These are phyloP conservation scores for Drosera capensis DNA, from an alignment of 148 eudicot genomes.

Conservation along the genomic window DNA sequence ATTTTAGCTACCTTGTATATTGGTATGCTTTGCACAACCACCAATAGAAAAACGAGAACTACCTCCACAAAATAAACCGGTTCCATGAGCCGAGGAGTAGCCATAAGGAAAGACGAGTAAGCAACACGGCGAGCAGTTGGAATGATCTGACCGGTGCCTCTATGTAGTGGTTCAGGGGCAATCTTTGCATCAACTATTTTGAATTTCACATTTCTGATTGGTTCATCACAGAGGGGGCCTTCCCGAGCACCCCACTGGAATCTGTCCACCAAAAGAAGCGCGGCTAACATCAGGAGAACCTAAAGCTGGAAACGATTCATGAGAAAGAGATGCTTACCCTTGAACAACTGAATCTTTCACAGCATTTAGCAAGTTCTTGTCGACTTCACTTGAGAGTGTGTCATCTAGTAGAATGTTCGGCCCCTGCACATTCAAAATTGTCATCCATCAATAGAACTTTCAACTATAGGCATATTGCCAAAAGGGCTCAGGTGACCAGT, in stretches of 20 bases:
- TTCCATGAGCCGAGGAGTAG: slow-evolving; percentile 95
- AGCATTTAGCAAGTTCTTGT: slow-evolving; percentile 68
- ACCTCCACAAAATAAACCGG: slow-evolving; percentile 96
- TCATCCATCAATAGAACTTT: neutral
- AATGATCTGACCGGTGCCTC: slow-evolving; percentile 96
- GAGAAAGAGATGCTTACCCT: slow-evolving; percentile 37
- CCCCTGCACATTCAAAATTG: slow-evolving; percentile 33
- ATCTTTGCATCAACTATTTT: slow-evolving; percentile 94
- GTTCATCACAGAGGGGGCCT: slow-evolving; percentile 98
- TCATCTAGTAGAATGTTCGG: slow-evolving; percentile 92
- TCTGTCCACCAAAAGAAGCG: slow-evolving; percentile 19
- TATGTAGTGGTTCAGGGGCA: slow-evolving; percentile 90
- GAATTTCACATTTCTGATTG: slow-evolving; percentile 93
- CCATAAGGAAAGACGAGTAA: slow-evolving; percentile 94
- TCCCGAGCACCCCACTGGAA: slow-evolving; percentile 99
- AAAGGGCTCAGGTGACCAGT: neutral
- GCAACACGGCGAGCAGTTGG: slow-evolving; percentile 99
- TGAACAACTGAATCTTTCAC: slow-evolving; percentile 97
- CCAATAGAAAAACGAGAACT: neutral
- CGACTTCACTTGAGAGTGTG: slow-evolving; percentile 96
- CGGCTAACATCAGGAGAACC: neutral
- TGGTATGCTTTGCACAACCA: neutral
- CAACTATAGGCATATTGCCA: neutral
- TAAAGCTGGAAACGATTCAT: neutral
- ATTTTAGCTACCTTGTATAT: neutral